Evolutionary conservation across 1,284 basidiomycete genomes (phyloP), one percentile per base, ranked within the genome.

Genomic region (Tetrapyrgos nigripes): DNA sequence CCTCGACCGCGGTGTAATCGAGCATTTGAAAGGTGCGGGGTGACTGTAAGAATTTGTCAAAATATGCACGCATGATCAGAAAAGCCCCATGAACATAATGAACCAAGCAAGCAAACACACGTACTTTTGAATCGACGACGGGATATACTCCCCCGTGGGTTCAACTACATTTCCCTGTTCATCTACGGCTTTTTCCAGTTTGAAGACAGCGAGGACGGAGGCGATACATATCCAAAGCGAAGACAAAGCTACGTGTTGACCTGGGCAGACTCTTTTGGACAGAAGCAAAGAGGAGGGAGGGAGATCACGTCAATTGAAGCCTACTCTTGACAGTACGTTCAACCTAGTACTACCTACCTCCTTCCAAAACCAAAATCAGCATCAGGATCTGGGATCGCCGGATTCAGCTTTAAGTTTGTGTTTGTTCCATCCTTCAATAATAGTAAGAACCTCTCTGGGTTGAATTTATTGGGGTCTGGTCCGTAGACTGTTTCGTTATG

Each of bases 301-400:
- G n/a, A 27, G 10, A 47, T 46, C 14, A 14, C 11, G 23, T 4
- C 14, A 29, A 17, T 26, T 11, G 35, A 10, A 37, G n/a, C 11
- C 11, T 11, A 11, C 5, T 2, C 11, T 47, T 21, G 23, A 11
- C 24, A 47, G 17, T 9, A 21, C 28, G 21, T 47, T 5, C 24
- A 27, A 24, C 14, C 4, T 3, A 21, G 13, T n/a, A 26, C 1
- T 50, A 21, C 29, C 6, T 27, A 60, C 58, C 58, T 43, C 35
- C 53, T 45, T 3, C 59, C 59, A 43, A 60, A 60, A 19, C 59
- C 59, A 52, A 60, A 60, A 21, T 44, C 50, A 48, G 47, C 33
- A 5, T 35, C 19, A 13, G 59, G 59, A 47, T 56, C 54, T 19
- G 29, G 49, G 19, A 48, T 47, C 3, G 37, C 27, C 5, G 33